A percentile compares a stretch with the other conserved stretches of the same genome.
phyloP scores from a whole-genome alignment of 345 rosid species.

The Eutrema yunnanense region DNA sequence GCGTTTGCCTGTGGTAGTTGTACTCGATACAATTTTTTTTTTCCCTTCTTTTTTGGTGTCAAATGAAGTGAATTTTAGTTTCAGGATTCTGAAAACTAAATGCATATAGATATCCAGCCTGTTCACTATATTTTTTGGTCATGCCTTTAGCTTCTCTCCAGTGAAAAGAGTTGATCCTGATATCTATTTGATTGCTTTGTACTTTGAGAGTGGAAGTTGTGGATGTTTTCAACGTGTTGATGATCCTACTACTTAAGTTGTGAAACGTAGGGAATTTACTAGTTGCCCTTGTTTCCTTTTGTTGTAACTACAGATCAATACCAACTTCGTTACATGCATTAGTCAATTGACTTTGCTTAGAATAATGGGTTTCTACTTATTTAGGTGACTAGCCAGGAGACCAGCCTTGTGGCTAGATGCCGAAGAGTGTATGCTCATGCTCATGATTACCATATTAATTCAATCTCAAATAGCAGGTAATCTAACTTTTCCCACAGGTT shows the following conservation, averaged over 20 bases:
- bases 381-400: constrained; percentile 55
- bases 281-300: not conserved
- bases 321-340: not conserved
- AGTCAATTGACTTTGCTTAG: not conserved
- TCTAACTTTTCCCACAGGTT: not conserved
- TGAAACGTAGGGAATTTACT: not conserved
- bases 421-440: constrained; percentile 99
- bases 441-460: constrained; percentile 85
- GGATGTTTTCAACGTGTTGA: not conserved
- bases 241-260: not conserved
- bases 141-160: not conserved
- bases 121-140: not conserved
- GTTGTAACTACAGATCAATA: not conserved
- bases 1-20: constrained; percentile 88
- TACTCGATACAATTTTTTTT: constrained; percentile 30
- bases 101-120: not conserved
- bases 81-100: constrained; percentile 13
- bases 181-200: not conserved
- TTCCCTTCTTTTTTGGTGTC: not conserved
- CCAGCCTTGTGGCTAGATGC: constrained; percentile 81
- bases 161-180: not conserved
- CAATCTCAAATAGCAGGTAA: constrained; percentile 89
- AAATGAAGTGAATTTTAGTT: not conserved
- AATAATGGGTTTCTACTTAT: constrained; percentile 8
- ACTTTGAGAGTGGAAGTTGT: not conserved